Conservation (phyloP, 2,329 filamentous ascomycete genomes). For the Neobulgaria alba region DNA sequence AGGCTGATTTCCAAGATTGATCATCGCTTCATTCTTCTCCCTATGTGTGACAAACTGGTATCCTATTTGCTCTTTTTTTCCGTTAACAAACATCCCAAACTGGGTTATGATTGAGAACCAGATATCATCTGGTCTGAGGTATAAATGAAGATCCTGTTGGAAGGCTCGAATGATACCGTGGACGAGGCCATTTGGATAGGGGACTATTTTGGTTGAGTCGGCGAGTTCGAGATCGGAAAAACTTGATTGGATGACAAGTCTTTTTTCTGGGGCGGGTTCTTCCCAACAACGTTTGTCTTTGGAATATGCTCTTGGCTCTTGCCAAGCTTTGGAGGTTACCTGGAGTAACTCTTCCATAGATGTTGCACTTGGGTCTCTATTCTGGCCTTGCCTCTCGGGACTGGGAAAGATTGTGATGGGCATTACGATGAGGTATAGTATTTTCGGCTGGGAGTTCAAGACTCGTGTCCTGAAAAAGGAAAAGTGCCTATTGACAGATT, state of each 20-base stretch:
- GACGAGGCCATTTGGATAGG: constrained; percentile 14
- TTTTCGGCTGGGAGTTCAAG: no score
- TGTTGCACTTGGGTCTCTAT: background rate
- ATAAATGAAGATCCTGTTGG: constrained; percentile 35
- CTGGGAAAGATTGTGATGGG: constrained; percentile 8
- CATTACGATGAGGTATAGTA: no score
- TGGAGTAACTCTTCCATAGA: background rate
- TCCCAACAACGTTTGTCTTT: background rate
- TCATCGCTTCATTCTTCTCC: constrained; percentile 29
- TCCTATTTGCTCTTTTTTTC: constrained; percentile 37
- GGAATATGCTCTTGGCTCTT: background rate
- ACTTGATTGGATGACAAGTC: constrained; percentile 17
- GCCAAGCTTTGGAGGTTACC: background rate
- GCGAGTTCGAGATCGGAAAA: constrained; percentile 12
- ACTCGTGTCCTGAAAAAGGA: no score
- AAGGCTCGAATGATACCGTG: constrained; percentile 3
- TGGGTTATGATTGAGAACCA: constrained; percentile 45
- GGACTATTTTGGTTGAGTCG: constrained; percentile 9
- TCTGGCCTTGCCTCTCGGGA: constrained; percentile 3
- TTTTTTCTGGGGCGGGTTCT: background rate
- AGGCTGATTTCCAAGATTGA: constrained; percentile 15
- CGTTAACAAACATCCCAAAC: constrained; percentile 38
- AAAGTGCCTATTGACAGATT: no score
- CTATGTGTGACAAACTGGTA: constrained; percentile 35
- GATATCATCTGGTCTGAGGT: constrained; percentile 42